Conservation (phyloP, 2,329 filamentous ascomycete species). For the Colletotrichum theobromicola region DNA sequence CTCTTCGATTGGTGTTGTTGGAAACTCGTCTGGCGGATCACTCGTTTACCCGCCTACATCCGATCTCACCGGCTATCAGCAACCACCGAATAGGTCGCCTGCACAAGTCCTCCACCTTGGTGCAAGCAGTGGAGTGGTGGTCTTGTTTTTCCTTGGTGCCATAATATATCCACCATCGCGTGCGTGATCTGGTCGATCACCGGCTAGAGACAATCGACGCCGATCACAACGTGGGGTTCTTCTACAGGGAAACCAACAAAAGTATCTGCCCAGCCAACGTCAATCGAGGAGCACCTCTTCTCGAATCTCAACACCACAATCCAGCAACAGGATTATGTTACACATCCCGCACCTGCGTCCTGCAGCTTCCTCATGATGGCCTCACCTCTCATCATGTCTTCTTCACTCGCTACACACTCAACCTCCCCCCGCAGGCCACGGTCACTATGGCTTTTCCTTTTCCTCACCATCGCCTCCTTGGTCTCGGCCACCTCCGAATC, state of each 20-base stretch:
- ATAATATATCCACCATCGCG: conserved; percentile 13
- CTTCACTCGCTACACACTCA: conserved; percentile 8
- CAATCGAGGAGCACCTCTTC: neutral
- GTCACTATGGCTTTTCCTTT: conserved; percentile 32
- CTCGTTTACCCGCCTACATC: conserved; percentile 5
- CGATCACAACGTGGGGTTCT: conserved; percentile 18
- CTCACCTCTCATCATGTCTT: conserved; percentile 8
- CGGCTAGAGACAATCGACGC: conserved; percentile 7
- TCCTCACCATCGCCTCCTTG: conserved; percentile 27
- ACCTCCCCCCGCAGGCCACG: conserved; percentile 22
- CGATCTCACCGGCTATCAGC: neutral
- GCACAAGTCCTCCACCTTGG: neutral
- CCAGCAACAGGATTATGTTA: conserved; percentile 25
- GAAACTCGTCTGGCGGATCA: neutral
- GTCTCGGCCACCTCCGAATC: neutral
- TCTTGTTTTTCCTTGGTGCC: conserved; percentile 16
- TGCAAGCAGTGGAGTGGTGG: neutral
- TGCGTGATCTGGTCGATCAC: conserved; percentile 17
- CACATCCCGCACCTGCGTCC: conserved; percentile 23
- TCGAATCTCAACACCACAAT: conserved; percentile 1
- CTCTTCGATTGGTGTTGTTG: neutral
- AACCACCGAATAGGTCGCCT: neutral
- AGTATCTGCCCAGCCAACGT: neutral
- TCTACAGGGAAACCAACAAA: neutral
- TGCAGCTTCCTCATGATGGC: conserved; percentile 32